Evolutionary conservation across 352 stramenopile species (phyloP).

Genomic region (Aphanomyces astaci): DNA sequence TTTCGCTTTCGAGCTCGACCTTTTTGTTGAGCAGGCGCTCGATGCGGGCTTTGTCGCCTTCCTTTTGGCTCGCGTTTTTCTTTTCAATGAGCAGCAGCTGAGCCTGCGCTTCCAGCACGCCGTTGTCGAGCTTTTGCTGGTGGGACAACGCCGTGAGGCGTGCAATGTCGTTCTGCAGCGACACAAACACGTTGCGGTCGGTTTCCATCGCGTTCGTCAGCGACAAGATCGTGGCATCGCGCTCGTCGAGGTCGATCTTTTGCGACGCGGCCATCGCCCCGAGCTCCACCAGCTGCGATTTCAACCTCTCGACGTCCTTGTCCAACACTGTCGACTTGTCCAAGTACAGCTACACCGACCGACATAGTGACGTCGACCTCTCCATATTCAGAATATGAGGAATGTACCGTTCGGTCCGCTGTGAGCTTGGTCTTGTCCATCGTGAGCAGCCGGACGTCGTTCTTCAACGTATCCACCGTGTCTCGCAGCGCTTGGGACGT

Average conservation of each 20-base stretch:
- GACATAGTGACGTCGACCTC: not conserved
- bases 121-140: constrained; percentile 50
- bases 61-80: constrained; percentile 64
- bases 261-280: constrained; percentile 31
- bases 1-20: constrained; percentile 52
- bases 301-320: constrained; percentile 30
- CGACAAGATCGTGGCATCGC: constrained; percentile 25
- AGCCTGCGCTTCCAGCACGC: constrained; percentile 58
- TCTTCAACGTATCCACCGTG: constrained; percentile 53
- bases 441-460: constrained; percentile 38
- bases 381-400: no score
- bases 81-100: constrained; percentile 60
- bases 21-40: constrained; percentile 73
- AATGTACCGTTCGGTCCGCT: not conserved
- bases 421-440: constrained; percentile 54
- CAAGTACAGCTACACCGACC: not conserved
- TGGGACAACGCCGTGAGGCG: constrained; percentile 36
- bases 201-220: constrained; percentile 50
- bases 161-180: constrained; percentile 38
- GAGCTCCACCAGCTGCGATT: not conserved
- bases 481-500: constrained; percentile 34
- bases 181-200: constrained; percentile 39
- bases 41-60: constrained; percentile 72
- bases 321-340: constrained; percentile 29
- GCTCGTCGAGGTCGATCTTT: constrained; percentile 43